Conservation (phyloP, 2,329 filamentous ascomycete genomes). For the Penicillium sp. region DNA sequence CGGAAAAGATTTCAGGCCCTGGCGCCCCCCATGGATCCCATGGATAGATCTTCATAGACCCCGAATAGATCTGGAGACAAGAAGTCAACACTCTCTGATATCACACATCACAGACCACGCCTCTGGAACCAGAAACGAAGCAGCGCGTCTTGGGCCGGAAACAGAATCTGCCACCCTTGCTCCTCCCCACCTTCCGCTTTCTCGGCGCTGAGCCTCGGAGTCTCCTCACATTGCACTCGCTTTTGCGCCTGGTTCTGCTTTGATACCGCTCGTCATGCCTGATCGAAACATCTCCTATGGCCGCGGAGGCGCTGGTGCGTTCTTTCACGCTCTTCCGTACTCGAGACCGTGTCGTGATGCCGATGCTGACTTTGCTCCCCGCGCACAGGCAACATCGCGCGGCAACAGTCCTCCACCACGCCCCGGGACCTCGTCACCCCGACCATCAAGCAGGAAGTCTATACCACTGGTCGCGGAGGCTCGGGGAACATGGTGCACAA, state of each 20-base stretch:
- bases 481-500: constrained; percentile 83
- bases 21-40: no score
- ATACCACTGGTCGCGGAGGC: constrained; percentile 86
- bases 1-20: constrained; percentile 13
- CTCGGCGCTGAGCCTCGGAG: neutral
- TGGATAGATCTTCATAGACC: no score
- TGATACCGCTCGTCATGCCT: constrained; percentile 19
- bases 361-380: neutral
- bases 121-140: no score
- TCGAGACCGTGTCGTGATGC: no score
- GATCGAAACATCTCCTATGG: constrained; percentile 59
- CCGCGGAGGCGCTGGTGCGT: constrained; percentile 68
- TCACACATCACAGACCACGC: no score
- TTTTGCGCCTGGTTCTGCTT: no score
- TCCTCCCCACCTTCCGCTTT: constrained; percentile 3
- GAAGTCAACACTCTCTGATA: no score
- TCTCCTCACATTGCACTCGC: neutral
- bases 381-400: constrained; percentile 60
- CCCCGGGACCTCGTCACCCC: constrained; percentile 74
- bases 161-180: no score
- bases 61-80: no score
- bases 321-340: neutral
- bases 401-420: constrained; percentile 50
- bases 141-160: no score
- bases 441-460: constrained; percentile 74